phyloP scores from a whole-genome alignment of 257 asterid species.

The Plantago ovata region DNA sequence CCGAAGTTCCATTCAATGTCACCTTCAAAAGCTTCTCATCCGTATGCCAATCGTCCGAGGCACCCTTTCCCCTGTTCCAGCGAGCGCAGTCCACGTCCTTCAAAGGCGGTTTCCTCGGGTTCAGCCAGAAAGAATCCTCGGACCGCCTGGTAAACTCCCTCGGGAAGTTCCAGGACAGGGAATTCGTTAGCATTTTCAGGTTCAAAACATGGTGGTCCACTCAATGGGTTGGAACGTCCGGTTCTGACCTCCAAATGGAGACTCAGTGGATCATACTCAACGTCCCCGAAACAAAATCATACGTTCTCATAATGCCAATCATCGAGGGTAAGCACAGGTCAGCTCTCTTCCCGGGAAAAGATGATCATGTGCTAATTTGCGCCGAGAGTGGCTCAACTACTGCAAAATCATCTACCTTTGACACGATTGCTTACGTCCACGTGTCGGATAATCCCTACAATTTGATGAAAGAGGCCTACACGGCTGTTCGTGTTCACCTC shows the following conservation, averaged over 20 bases:
- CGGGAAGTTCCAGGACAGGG: constrained; percentile 51
- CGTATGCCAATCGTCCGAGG: constrained; percentile 35
- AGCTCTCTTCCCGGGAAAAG: constrained; percentile 56
- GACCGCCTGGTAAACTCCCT: constrained; percentile 51
- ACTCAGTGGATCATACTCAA: constrained; percentile 70
- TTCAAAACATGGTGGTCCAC: constrained; percentile 92
- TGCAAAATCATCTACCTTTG: constrained; percentile 35
- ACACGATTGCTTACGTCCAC: constrained; percentile 51
- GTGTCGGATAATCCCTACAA: constrained; percentile 64
- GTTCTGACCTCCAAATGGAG: constrained; percentile 73
- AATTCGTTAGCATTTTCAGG: constrained; percentile 73
- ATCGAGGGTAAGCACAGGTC: constrained; percentile 61
- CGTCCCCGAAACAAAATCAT: constrained; percentile 51
- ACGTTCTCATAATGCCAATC: constrained; percentile 50
- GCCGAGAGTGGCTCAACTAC: constrained; percentile 66
- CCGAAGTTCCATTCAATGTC: constrained; percentile 53
- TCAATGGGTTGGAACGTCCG: constrained; percentile 66
- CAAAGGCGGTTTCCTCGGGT: constrained; percentile 65
- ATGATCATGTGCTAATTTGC: constrained; percentile 44
- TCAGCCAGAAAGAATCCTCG: constrained; percentile 35
- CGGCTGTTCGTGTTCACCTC: constrained; percentile 57
- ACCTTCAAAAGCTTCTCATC: constrained; percentile 46
- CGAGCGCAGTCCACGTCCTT: constrained; percentile 42
- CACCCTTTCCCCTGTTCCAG: constrained; percentile 39
- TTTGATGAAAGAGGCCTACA: constrained; percentile 64